Evolutionary conservation across 345 rosid species (phyloP).

Genomic region (Hibiscus tridactylites): DNA sequence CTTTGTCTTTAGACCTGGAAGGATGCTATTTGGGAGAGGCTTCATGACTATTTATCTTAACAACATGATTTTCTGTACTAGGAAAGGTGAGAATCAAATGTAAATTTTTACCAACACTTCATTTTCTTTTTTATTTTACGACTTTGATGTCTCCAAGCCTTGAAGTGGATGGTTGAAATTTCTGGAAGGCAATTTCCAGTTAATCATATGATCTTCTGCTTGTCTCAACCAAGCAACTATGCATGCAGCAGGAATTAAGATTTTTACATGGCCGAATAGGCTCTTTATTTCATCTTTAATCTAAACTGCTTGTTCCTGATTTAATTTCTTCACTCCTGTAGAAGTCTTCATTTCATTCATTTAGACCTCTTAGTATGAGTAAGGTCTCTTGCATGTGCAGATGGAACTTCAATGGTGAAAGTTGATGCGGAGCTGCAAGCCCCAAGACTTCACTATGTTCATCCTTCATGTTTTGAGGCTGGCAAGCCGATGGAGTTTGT

Average conservation of each 20-base stretch:
- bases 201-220: not conserved
- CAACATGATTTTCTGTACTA: constrained; percentile 56
- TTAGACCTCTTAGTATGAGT: constrained; percentile 3
- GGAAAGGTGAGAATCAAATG: constrained; percentile 39
- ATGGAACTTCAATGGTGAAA: constrained; percentile 55
- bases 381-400: constrained; percentile 23
- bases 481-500: constrained; percentile 81
- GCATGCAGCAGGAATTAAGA: not conserved
- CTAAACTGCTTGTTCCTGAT: not conserved
- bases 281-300: not conserved
- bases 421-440: constrained; percentile 42
- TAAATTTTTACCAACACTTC: not conserved
- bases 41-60: constrained; percentile 56
- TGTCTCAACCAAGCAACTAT: not conserved
- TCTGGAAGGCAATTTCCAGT: not conserved
- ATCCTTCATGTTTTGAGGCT: constrained; percentile 87
- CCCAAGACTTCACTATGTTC: constrained; percentile 78
- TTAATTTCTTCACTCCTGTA: not conserved
- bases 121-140: not conserved
- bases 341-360: not conserved
- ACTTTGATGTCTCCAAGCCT: not conserved
- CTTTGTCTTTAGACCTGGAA: constrained; percentile 62
- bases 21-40: constrained; percentile 68
- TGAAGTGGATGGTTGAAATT: constrained; percentile 1
- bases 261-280: not conserved